Evolutionary conservation across 192 early-diverging fungal species (phyloP), one percentile per base, ranked within the genome.

Genomic region (Backusella luteola): DNA sequence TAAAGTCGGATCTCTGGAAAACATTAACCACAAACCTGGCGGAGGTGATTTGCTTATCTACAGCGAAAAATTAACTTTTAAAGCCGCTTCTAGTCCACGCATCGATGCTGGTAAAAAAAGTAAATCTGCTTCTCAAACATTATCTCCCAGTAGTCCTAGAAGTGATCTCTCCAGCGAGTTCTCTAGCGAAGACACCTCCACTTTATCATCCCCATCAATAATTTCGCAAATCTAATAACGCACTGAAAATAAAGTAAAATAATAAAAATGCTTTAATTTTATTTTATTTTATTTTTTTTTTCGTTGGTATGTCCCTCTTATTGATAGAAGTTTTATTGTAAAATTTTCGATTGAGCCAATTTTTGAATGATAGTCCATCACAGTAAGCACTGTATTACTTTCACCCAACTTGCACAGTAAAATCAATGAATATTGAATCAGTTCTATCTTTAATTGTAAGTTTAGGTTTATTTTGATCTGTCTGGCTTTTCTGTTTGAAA

Each of bases 11-110:
- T 76, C 76, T n/a, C 42, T 71, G 52, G 69, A 76, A 19, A 76
- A 76, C n/a, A 71, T 76, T 66, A 35, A 59, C 4, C 76, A 76
- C 66, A 76, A 71, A 23, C 76, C 76, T 21, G 76, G 76, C 34
- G 76, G 76, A 42, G 70, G 70, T 8, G 70, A 71, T 44, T 44
- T 71, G 39, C 19, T 71, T 1, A 41, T 71, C 7, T 71, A 71
- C 39, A 29, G 49, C 41, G 42, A 71, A 49, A 71, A 17, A 29
- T 71, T 71, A 17, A 5, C 41, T 3, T 71, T 71, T 19, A 71
- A 46, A 71, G 6, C n/a, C 19, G 41, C 29, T 44, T 39, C 69
- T 39, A 71, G 39, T 32, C 23, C 41, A 34, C 69, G 69, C 23
- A 71, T 71, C 11, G 41, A 71, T 71, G 69, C 9, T 17, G 69